Base-by-base conservation (phyloP, 257 asterid genomes). In the Apocynum venetum region DNA sequence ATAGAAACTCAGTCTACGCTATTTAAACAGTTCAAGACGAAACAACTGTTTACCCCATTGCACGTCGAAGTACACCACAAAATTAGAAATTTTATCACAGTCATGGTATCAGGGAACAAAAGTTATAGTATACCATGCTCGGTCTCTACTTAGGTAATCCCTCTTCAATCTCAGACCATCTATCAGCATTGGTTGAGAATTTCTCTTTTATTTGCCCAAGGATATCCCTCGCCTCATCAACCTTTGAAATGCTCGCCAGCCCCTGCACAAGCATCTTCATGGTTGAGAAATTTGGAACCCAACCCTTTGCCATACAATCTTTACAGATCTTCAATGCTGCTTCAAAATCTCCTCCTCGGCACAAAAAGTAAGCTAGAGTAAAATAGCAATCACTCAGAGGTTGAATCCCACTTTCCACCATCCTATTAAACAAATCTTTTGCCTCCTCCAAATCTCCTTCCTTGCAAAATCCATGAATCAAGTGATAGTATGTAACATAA, bases 211-310 rank as follows among this genome's bases (percentile, higher is more conserved):
- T 73, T 77, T 73, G 86, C 35, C 84, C 80, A 36, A 93, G 82
- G 38, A 93, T 84, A 52, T 86, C 86, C 76, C 72, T 88, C 0
- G 98, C 97, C 43, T 91, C 97, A 14, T 87, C 87, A 68, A 87
- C 86, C 80, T 84, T 93, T 10, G 80, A 86, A 66, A 84, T 86
- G 80, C 89, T 84, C 76, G 81, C 90, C 51, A 96, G 80, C 49
- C 97, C 97, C 63, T 86, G 82, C 41, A 93, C 97, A n/a, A 95
- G 99, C 60, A 78, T 57, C 83, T 76, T 91, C 98, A 89, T 90
- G 51, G 89, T 88, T 0, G 93, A 52, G 75, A 89, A 63, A 83
- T 87, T 90, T 0, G 97, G 99, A 19, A 91, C 85, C 97, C 98
- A 90, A 10, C 89, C 90, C 80, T 80, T 86, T 2, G 60, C 77